Base-by-base conservation (phyloP, 208 protist species). In the Jaenimonas drosophilae region DNA sequence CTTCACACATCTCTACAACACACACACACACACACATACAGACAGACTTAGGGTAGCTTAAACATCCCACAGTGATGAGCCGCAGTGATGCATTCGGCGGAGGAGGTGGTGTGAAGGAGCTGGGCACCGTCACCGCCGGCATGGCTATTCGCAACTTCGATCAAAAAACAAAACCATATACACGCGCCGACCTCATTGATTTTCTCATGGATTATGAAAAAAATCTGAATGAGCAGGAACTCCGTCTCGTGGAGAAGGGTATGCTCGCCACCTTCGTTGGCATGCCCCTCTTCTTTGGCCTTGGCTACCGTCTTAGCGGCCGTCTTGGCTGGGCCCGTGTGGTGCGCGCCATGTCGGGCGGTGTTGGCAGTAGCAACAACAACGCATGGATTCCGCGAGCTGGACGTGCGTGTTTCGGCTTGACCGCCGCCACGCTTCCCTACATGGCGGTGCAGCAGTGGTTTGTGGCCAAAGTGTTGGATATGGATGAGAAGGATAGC, bases 81-180 rank as follows among this genome's bases (percentile, higher is more conserved):
- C 54, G 29, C 6, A 55, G 40, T 39, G 39, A 38, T 33, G 27
- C 42, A 16, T 47, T 48, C 25, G 52, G 59, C 16, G 70, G 70
- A 40, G 81, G 81, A n/a, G 81, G 81, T 44, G 81, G 81, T 21
- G 61, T 81, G 30, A 68, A 71, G 16, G 81, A 90, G 20, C 58
- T 90, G 21, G 81, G 81, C 38, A 86, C 76, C n/a, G 81, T 90
- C n/a, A 86, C 76, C 16, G 76, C 67, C 1, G 76, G 76, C 31
- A 90, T 90, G 81, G 76, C 76, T 17, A 64, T 90, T 50, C 79
- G 82, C 71, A 82, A 81, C 54, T 90, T 86, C 54, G 76, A 90
- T 29, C 55, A 83, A 31, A 85, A 86, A 47, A 90, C 81, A 7
- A 68, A 69, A 32, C 81, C 81, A n/a, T 87, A 87, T 59, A 90